Percentiles rank a stretch among this genome's conserved stretches.
These are phyloP conservation scores for Agrocybe praecox DNA, from an alignment of 768 basidiomycete species.

Conservation along the genomic window DNA sequence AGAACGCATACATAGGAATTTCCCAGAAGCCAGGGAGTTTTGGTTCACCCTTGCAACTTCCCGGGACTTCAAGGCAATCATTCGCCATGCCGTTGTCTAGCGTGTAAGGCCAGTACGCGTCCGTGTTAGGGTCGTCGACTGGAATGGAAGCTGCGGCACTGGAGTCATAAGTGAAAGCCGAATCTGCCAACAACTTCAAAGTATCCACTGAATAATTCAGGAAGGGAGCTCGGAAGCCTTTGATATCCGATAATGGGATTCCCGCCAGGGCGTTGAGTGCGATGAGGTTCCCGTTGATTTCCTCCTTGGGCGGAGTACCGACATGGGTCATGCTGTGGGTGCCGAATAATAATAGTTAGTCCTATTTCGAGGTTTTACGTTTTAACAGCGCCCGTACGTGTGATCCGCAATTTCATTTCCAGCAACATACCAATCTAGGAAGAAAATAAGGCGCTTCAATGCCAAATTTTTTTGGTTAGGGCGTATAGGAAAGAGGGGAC, in stretches of 20 bases:
- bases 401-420: conserved; percentile 86
- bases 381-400: conserved; percentile 48
- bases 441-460: conserved; percentile 3
- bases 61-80: conserved; percentile 60
- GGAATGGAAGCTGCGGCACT: conserved; percentile 61
- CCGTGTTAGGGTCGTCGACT: conserved; percentile 65
- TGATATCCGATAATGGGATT: conserved; percentile 64
- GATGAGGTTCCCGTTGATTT: conserved; percentile 79
- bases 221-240: conserved; percentile 79
- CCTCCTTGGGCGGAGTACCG: conserved; percentile 58
- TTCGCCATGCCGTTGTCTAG: conserved; percentile 82
- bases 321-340: conserved; percentile 74
- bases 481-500: conserved; percentile 7
- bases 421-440: conserved; percentile 71
- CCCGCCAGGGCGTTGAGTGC: conserved; percentile 80
- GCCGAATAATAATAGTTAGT: not conserved
- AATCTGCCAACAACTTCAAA: conserved; percentile 52
- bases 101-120: conserved; percentile 85
- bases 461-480: not conserved
- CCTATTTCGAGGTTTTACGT: not conserved
- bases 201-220: conserved; percentile 69
- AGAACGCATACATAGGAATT: conserved; percentile 81
- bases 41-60: conserved; percentile 68
- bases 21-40: conserved; percentile 83
- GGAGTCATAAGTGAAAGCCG: conserved; percentile 76